These are phyloP conservation scores for Microbotryum scabiosae DNA, from an alignment of 1,284 basidiomycete species.

Conservation along the genomic window DNA sequence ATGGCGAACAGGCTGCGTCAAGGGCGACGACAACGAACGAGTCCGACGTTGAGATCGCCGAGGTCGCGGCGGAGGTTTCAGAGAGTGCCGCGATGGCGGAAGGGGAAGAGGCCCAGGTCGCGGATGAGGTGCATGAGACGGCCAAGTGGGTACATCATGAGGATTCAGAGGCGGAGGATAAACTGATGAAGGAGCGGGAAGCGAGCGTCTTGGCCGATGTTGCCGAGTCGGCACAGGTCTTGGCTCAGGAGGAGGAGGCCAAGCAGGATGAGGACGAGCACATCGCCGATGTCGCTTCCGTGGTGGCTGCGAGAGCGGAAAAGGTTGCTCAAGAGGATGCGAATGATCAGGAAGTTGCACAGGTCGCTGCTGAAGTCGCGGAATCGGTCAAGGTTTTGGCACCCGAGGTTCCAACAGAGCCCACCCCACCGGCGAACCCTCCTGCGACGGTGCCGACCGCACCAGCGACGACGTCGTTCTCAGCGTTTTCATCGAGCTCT, in stretches of 20 bases:
- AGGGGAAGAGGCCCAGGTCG: slow-evolving; percentile 18
- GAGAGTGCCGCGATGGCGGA: slow-evolving; percentile 12
- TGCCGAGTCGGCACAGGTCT: slow-evolving; percentile 6
- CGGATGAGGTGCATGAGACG: slow-evolving; percentile 14
- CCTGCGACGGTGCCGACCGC: neutral
- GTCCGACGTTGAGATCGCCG: slow-evolving; percentile 15
- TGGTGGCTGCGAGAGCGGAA: slow-evolving; percentile 1
- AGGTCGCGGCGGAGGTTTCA: slow-evolving; percentile 12
- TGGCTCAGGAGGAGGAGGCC: slow-evolving; percentile 8
- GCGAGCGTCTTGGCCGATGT: neutral
- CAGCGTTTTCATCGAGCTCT: slow-evolving; percentile 13
- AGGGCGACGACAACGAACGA: neutral
- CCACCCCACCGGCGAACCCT: slow-evolving; percentile 4
- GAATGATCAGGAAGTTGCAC: slow-evolving; percentile 4
- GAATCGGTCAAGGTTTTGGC: slow-evolving; percentile 1
- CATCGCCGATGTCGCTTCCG: neutral
- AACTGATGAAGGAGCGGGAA: neutral
- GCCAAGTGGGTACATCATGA: neutral
- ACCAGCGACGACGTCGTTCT: slow-evolving; percentile 13
- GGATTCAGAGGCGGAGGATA: neutral
- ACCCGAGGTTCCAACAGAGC: neutral
- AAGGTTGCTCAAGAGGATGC: neutral
- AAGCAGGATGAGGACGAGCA: neutral
- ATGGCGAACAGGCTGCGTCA: neutral
- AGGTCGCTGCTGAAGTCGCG: slow-evolving; percentile 14